Conservation (phyloP, 805 yeast genomes). For the Wickerhamomyces rabaulensis region DNA sequence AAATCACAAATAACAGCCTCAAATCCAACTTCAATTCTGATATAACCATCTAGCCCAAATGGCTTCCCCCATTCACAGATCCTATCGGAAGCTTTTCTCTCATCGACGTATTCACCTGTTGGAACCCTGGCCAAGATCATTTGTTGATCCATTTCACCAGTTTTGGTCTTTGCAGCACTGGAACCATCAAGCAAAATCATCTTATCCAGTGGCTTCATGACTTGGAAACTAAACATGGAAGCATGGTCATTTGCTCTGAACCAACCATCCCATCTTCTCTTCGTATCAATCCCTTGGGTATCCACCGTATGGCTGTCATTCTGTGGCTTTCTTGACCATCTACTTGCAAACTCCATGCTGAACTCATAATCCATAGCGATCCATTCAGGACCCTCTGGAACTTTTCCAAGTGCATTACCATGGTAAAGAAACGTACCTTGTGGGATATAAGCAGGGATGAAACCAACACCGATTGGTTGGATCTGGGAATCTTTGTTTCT, state of each 20-base stretch:
- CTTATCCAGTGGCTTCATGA: slow-evolving; percentile 41
- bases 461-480: slow-evolving; percentile 52
- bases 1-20: slow-evolving; percentile 61
- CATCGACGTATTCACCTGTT: slow-evolving; percentile 28
- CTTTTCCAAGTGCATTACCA: slow-evolving; percentile 34
- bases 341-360: slow-evolving; percentile 42
- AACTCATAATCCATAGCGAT: slow-evolving; percentile 61
- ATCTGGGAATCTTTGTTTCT: slow-evolving; percentile 47
- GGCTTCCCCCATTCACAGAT: slow-evolving; percentile 49
- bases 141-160: slow-evolving; percentile 63
- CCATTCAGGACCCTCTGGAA: slow-evolving; percentile 54
- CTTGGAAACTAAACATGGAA: slow-evolving; percentile 41
- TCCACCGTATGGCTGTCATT: slow-evolving; percentile 1
- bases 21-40: slow-evolving; percentile 56
- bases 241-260: slow-evolving; percentile 7
- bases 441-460: slow-evolving; percentile 56
- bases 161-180: slow-evolving; percentile 52
- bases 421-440: slow-evolving; percentile 55
- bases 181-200: slow-evolving; percentile 60
- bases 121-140: slow-evolving; percentile 32
- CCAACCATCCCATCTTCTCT: neutral
- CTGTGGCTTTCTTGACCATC: slow-evolving; percentile 9
- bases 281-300: neutral
- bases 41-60: slow-evolving; percentile 53
- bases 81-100: slow-evolving; percentile 39